phyloP scores from a whole-genome alignment of 257 asterid genomes.

The Phtheirospermum japonicum region DNA sequence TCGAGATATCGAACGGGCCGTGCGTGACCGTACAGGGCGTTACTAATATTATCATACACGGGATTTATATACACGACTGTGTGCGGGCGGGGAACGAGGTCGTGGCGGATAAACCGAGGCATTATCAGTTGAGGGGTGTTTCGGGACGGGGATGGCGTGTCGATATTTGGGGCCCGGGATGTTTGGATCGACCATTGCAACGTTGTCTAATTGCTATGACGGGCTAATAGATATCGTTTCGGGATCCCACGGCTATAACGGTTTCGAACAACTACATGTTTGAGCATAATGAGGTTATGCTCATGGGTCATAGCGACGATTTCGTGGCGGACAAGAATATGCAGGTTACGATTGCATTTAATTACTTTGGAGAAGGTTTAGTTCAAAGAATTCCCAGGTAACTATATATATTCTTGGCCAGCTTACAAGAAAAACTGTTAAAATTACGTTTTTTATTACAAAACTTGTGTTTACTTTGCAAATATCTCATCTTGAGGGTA shows the following conservation, averaged over 20 bases:
- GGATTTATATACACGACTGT: slow-evolving; percentile 58
- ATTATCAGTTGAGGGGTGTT: slow-evolving; percentile 47
- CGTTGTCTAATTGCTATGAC: slow-evolving; percentile 51
- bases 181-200: slow-evolving; percentile 77
- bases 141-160: slow-evolving; percentile 75
- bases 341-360: slow-evolving; percentile 76
- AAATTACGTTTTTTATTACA: too few species aligned
- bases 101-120: slow-evolving; percentile 47
- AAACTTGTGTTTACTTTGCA: too few species aligned
- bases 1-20: slow-evolving; percentile 60
- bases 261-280: slow-evolving; percentile 69
- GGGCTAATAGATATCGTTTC: slow-evolving; percentile 62
- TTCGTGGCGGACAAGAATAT: slow-evolving; percentile 46
- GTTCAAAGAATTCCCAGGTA: slow-evolving; percentile 79
- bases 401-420: too few species aligned
- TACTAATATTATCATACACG: slow-evolving; percentile 56
- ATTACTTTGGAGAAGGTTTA: slow-evolving; percentile 66
- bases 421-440: too few species aligned
- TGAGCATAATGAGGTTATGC: slow-evolving; percentile 68
- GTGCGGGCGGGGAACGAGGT: slow-evolving; percentile 55
- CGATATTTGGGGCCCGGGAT: slow-evolving; percentile 51
- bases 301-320: slow-evolving; percentile 67
- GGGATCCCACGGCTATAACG: slow-evolving; percentile 58
- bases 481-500: too few species aligned
- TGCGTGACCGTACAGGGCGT: slow-evolving; percentile 59